Conservation (phyloP, 441 rosid genomes). For the Gossypium aridum region DNA sequence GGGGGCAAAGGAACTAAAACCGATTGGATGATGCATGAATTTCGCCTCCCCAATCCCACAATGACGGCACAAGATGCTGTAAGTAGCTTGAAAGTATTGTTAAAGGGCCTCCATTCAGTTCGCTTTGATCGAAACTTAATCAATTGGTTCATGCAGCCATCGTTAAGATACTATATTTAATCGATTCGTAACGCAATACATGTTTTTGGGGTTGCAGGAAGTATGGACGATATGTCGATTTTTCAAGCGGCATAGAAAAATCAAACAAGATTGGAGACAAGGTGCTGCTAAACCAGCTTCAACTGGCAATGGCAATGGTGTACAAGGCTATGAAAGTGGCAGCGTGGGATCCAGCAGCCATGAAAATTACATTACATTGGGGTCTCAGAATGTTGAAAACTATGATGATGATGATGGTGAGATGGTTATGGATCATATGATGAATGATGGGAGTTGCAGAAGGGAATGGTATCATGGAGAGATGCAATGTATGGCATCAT, state of each 20-base stretch:
- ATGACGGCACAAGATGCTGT: constrained; percentile 52
- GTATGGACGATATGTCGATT: constrained; percentile 91
- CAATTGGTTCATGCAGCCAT: too few species aligned
- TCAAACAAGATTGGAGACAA: constrained; percentile 53
- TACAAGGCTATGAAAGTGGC: constrained; percentile 19
- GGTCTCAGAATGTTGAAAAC: constrained; percentile 21
- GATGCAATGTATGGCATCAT: constrained; percentile 18
- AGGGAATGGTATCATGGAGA: constrained; percentile 22
- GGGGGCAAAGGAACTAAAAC: constrained; percentile 95
- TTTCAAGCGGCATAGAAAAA: constrained; percentile 58
- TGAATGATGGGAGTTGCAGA: constrained; percentile 11
- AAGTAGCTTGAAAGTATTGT: constrained; percentile 19
- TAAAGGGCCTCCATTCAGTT: too few species aligned
- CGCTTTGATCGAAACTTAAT: too few species aligned
- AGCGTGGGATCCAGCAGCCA: constrained; percentile 19
- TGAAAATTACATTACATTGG: constrained; percentile 50
- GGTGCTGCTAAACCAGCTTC: constrained; percentile 25
- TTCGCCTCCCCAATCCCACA: constrained; percentile 63
- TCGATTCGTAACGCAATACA: too few species aligned
- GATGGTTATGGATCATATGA: constrained; percentile 11
- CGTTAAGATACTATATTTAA: too few species aligned
- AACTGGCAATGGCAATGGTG: neutral
- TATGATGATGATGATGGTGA: constrained; percentile 10
- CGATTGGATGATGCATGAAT: constrained; percentile 99
- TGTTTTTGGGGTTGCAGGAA: constrained; percentile 37